phyloP scores from a whole-genome alignment of 2,329 filamentous ascomycete species.

The Septoria linicola region DNA sequence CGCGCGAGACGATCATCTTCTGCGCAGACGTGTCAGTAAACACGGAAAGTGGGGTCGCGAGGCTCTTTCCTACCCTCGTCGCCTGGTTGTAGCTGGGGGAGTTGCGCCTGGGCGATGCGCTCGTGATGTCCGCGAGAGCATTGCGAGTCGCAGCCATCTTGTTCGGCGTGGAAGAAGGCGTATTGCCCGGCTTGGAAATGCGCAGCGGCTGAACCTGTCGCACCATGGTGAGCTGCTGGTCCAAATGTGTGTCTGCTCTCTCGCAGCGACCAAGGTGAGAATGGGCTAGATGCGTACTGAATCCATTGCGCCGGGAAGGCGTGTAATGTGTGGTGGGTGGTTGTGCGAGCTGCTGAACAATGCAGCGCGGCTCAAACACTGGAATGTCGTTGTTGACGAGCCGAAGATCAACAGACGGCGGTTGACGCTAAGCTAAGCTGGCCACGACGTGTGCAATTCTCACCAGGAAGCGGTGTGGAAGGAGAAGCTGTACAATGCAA shows the following conservation, averaged over 20 bases:
- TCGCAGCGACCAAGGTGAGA: constrained; percentile 2
- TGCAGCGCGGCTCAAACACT: constrained; percentile 16
- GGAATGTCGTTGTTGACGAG: constrained; percentile 19
- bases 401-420: constrained; percentile 10
- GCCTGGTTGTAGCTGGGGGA: constrained; percentile 84
- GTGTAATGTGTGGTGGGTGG: constrained; percentile 1
- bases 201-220: constrained; percentile 70
- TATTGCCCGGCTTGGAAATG: constrained; percentile 66
- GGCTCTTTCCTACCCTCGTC: constrained; percentile 58
- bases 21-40: constrained; percentile 39
- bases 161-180: constrained; percentile 58
- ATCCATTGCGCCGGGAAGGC: constrained; percentile 22
- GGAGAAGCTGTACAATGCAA: constrained; percentile 11
- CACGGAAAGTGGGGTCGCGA: constrained; percentile 7
- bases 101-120: constrained; percentile 81
- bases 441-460: constrained; percentile 3
- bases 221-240: constrained; percentile 25
- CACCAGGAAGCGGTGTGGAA: constrained; percentile 22
- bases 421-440: constrained; percentile 12
- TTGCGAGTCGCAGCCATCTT: constrained; percentile 56
- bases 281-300: constrained; percentile 21
- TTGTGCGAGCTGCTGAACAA: constrained; percentile 6
- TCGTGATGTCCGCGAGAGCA: constrained; percentile 85
- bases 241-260: neutral
- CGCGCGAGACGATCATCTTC: constrained; percentile 68